Evolutionary conservation across 129 eudicot species (phyloP), one percentile per base, ranked within the genome.

Genomic region (Ambrosia artemisiifolia): DNA sequence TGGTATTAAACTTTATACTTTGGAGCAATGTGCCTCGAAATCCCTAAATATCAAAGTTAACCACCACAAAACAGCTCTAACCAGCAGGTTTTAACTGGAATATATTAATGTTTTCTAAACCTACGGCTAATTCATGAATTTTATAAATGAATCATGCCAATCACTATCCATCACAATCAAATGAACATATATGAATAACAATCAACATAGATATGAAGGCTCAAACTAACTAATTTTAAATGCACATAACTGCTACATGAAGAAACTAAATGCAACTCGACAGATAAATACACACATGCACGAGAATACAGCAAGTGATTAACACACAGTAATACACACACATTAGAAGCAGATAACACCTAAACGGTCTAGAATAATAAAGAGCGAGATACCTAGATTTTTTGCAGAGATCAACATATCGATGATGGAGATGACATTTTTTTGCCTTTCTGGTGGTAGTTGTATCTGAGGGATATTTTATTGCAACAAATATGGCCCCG

Each of bases 1-100:
- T 44, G 35, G 46, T 73, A 11, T 53, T 50, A 35, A 17, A 19
- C 74, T 35, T 16, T 40, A 42, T 55, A 34, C 13, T 56, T 43
- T 46, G 12, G 17, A 66, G 33, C 44, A 12, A 74, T 65, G 12
- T 38, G 65, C 72, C 64, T 18, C 43, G 44, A 50, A 74, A 74
- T 13, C 35, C 42, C 24, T 36, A 7, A n/a, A 59, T 38, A 10
- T 72, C 24, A 38, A 43, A 35, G 2, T 14, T 13, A 13, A 14
- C 32, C n/a, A 30, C 60, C 43, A 67, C 11, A 67, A 14, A 24
- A 30, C 72, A 7, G 30, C 72, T 47, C 54, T 20, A 10, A 66
- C 24, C 28, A 55, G 11, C 36, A 8, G 56, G 11, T 66, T 42
- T 65, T 44, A 65, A 62, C 13, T 6, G 8, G 6, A 34, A 61